phyloP scores from a whole-genome alignment of 1,284 basidiomycete species.

The Moniliophthora roreri region DNA sequence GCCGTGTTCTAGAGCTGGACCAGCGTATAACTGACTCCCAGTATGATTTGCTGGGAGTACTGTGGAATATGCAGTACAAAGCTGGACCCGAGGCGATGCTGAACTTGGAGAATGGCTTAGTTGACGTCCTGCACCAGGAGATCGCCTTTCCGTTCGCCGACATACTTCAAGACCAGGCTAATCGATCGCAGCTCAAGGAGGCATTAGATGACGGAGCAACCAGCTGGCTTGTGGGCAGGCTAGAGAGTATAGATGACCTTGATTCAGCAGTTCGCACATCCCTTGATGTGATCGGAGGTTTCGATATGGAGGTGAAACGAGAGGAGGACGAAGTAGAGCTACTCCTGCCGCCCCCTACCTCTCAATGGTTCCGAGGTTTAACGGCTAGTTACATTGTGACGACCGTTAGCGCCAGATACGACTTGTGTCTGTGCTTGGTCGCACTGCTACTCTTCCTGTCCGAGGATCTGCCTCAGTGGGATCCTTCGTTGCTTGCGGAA shows the following conservation, averaged over 20 bases:
- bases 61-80: conserved; percentile 60
- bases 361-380: conserved; percentile 62
- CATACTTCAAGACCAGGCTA: conserved; percentile 66
- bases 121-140: conserved; percentile 71
- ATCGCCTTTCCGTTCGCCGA: conserved; percentile 72
- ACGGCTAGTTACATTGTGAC: conserved; percentile 60
- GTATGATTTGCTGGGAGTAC: conserved; percentile 53
- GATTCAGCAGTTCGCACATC: conserved; percentile 53
- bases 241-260: conserved; percentile 56
- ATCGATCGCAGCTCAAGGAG: conserved; percentile 49
- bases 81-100: conserved; percentile 56
- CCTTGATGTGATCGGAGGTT: conserved; percentile 67
- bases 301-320: conserved; percentile 68
- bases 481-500: conserved; percentile 65
- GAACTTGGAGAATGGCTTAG: conserved; percentile 54
- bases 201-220: conserved; percentile 56
- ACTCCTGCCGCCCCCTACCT: conserved; percentile 49
- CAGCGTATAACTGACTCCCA: conserved; percentile 43
- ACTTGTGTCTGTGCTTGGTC: conserved; percentile 64
- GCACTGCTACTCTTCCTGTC: conserved; percentile 73
- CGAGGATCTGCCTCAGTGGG: conserved; percentile 59
- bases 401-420: conserved; percentile 70
- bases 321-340: conserved; percentile 68
- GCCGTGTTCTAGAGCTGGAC: conserved; percentile 43
- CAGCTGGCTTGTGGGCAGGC: conserved; percentile 57